Evolutionary conservation across 495 filamentous ascomycete species (phyloP).

Genomic region (Neurospora sp.): DNA sequence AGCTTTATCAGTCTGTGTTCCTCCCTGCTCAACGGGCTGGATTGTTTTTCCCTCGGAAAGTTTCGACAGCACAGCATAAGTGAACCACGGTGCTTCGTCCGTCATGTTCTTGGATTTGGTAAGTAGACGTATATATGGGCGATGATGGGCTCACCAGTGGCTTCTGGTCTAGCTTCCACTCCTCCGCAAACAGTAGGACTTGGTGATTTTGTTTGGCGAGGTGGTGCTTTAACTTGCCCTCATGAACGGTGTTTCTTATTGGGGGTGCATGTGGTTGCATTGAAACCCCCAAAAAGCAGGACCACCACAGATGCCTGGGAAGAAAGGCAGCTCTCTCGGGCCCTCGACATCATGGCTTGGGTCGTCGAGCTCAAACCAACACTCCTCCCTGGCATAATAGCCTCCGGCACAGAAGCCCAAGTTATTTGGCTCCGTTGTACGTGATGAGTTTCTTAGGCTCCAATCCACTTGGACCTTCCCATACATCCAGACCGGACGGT

Average conservation of each 20-base stretch:
- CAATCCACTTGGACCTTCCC: constrained; percentile 84
- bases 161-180: too few relatives aligned
- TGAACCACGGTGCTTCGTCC: too few relatives aligned
- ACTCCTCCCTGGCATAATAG: constrained; percentile 65
- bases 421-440: not conserved
- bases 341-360: constrained; percentile 68
- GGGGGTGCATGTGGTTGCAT: too few relatives aligned
- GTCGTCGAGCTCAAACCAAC: not conserved
- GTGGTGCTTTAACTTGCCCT: too few relatives aligned
- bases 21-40: constrained; percentile 9
- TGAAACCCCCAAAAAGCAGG: too few relatives aligned
- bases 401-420: constrained; percentile 91
- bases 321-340: constrained; percentile 56
- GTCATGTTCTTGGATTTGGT: too few relatives aligned
- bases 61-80: not conserved
- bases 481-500: constrained; percentile 50
- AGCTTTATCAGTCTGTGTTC: not conserved
- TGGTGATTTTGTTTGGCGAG: too few relatives aligned
- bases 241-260: too few relatives aligned
- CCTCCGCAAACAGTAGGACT: too few relatives aligned
- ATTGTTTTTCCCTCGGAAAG: constrained; percentile 9
- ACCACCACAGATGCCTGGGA: too few relatives aligned
- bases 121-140: too few relatives aligned
- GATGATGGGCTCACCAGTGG: too few relatives aligned
- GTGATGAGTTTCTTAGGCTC: constrained; percentile 30